These are phyloP conservation scores for Cenchrus americanus DNA, from an alignment of 176 grass and related monocot species.

Conservation along the genomic window DNA sequence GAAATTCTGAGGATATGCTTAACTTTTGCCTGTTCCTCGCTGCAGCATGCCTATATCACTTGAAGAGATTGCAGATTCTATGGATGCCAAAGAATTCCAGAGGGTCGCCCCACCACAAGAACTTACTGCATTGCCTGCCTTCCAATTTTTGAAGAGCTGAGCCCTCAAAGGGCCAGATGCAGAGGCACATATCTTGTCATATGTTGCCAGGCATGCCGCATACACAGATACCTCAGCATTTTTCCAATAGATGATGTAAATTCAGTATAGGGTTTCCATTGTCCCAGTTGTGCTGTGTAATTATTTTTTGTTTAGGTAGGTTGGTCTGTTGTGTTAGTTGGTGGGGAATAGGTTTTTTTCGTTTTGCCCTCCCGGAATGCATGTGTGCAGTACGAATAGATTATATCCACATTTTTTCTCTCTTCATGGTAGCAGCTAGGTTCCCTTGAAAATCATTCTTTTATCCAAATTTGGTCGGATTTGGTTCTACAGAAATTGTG, in stretches of 20 bases:
- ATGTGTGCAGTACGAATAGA: neutral
- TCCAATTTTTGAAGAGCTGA: conserved; percentile 74
- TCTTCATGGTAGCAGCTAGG: conserved; percentile 11
- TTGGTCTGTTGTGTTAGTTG: conserved; percentile 32
- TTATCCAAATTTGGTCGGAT: conserved; percentile 36
- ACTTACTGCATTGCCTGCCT: conserved; percentile 58
- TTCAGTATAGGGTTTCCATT: conserved; percentile 48
- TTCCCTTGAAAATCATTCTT: conserved; percentile 28
- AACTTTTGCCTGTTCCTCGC: conserved; percentile 28
- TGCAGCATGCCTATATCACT: conserved; percentile 80
- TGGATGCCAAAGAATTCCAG: conserved; percentile 70
- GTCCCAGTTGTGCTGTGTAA: conserved; percentile 41
- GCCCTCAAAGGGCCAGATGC: conserved; percentile 14
- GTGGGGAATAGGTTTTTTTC: conserved; percentile 29
- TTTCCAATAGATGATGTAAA: conserved; percentile 36
- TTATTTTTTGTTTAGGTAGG: conserved; percentile 45
- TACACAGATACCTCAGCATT: conserved; percentile 1
- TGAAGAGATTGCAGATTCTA: conserved; percentile 74
- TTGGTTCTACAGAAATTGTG: conserved; percentile 33
- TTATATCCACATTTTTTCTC: conserved; percentile 19
- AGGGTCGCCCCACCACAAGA: conserved; percentile 59
- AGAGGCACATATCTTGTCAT: neutral
- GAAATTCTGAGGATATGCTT: conserved; percentile 20
- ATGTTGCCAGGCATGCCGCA: neutral
- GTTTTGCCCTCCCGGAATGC: conserved; percentile 32